Conservation (phyloP, 306 rosid species). For the Lathyrus sativus region DNA sequence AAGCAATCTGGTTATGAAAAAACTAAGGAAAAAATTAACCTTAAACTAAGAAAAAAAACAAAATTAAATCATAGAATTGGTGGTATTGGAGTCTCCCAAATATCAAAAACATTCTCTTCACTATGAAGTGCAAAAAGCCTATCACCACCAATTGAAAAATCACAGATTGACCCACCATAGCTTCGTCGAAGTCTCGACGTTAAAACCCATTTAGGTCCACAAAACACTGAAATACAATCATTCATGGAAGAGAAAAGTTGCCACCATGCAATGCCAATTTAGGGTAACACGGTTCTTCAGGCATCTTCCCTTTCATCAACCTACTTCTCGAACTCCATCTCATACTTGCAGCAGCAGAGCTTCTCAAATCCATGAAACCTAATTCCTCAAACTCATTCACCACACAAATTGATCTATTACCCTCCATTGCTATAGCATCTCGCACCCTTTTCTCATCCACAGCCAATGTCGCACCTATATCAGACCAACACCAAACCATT, state of each 20-base stretch:
- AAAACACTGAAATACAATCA: conserved; percentile 84
- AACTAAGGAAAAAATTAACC: conserved; percentile 26
- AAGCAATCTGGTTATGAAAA: conserved; percentile 32
- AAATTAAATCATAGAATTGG: conserved; percentile 56
- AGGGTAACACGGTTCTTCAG: conserved; percentile 93
- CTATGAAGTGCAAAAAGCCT: conserved; percentile 91
- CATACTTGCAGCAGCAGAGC: conserved; percentile 57
- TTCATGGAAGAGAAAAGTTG: conserved; percentile 95
- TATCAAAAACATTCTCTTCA: conserved; percentile 91
- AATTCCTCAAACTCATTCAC: conserved; percentile 92
- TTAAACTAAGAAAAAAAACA: conserved; percentile 21
- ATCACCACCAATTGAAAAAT: conserved; percentile 92
- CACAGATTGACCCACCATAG: conserved; percentile 89
- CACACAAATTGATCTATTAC: conserved; percentile 72
- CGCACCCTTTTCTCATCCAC: conserved; percentile 80
- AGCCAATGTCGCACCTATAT: conserved; percentile 58
- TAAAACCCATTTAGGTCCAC: conserved; percentile 89
- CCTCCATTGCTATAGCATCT: conserved; percentile 93
- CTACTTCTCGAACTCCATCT: conserved; percentile 94
- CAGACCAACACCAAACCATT: conserved; percentile 97
- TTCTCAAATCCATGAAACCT: conserved; percentile 88
- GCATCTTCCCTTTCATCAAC: conserved; percentile 82
- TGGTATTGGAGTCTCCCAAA: conserved; percentile 90
- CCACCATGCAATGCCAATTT: conserved; percentile 85
- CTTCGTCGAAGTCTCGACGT: conserved; percentile 83